Conservation (phyloP, 1,139 yeast species). For the Barnettozyma hawaiiensis region DNA sequence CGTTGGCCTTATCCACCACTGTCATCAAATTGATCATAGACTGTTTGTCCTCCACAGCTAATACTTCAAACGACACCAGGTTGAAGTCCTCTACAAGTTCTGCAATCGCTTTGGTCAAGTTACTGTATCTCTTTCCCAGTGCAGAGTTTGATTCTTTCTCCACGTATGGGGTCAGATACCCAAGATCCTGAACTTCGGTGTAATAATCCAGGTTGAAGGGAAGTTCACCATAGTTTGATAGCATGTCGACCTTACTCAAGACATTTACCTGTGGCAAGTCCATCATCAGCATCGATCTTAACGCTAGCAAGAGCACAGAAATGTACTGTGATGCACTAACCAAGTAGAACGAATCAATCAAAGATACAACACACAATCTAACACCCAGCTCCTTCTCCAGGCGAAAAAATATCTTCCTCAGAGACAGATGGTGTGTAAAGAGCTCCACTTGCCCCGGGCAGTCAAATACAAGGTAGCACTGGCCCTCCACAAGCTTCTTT, state of each 20-base stretch:
- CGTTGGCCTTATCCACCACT: conserved; percentile 83
- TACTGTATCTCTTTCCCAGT: conserved; percentile 57
- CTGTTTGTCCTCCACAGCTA: conserved; percentile 85
- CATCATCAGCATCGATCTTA: conserved; percentile 87
- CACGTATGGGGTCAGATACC: conserved; percentile 60
- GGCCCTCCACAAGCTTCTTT: conserved; percentile 46
- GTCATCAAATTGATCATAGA: conserved; percentile 81
- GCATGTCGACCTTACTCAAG: conserved; percentile 80
- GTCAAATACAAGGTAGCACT: conserved; percentile 75
- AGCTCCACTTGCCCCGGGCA: conserved; percentile 98
- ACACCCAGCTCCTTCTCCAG: conserved; percentile 64
- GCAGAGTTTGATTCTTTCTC: conserved; percentile 62
- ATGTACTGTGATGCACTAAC: conserved; percentile 88
- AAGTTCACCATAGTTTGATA: conserved; percentile 58
- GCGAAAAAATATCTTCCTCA: conserved; percentile 64
- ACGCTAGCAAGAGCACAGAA: conserved; percentile 72
- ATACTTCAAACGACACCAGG: conserved; percentile 80
- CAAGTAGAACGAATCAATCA: conserved; percentile 80
- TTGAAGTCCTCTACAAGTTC: conserved; percentile 85
- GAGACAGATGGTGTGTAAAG: conserved; percentile 84
- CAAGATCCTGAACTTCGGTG: conserved; percentile 85
- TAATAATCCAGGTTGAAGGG: conserved; percentile 81
- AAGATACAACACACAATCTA: conserved; percentile 79
- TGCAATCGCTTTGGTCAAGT: conserved; percentile 71
- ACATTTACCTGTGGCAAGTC: conserved; percentile 94